Percentiles rank a stretch among this genome's conserved stretches.
phyloP scores from a whole-genome alignment of 306 rosid species.

The Cucurbita ficifolia region DNA sequence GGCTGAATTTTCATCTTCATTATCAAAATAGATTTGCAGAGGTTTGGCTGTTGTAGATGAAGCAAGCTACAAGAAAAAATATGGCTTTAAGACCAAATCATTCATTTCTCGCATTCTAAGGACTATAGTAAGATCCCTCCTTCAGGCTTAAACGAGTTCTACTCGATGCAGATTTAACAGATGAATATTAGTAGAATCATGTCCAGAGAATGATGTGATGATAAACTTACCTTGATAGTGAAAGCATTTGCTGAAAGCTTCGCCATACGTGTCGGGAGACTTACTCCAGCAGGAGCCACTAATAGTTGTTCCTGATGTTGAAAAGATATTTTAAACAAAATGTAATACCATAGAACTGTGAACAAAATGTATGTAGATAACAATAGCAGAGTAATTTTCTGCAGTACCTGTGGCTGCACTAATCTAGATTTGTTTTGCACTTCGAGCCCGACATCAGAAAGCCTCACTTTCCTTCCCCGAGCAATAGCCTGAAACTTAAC shows the following conservation, averaged over 20 bases:
- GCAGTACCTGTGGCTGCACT: conserved; percentile 32
- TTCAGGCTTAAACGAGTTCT: background rate
- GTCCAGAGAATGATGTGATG: background rate
- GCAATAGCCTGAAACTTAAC: conserved; percentile 75
- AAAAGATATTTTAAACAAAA: background rate
- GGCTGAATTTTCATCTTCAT: conserved; percentile 71
- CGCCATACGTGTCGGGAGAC: conserved; percentile 26
- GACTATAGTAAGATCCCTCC: background rate
- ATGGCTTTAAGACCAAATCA: background rate
- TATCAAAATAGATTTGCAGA: conserved; percentile 49
- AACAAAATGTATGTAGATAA: background rate
- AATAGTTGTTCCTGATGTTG: conserved; percentile 37
- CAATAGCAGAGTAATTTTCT: background rate
- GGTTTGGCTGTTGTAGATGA: conserved; percentile 52
- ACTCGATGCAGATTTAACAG: background rate
- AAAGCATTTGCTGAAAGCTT: conserved; percentile 54
- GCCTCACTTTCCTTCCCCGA: conserved; percentile 65
- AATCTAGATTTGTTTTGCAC: conserved; percentile 38
- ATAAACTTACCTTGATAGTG: conserved; percentile 45
- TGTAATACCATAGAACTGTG: background rate
- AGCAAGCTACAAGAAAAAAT: conserved; percentile 41
- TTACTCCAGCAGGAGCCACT: conserved; percentile 25
- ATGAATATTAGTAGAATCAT: background rate
- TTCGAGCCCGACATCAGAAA: conserved; percentile 47
- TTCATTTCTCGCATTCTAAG: background rate